These are phyloP conservation scores for Picea sitchensis DNA, from an alignment of 75 land plant species.

Conservation along the genomic window DNA sequence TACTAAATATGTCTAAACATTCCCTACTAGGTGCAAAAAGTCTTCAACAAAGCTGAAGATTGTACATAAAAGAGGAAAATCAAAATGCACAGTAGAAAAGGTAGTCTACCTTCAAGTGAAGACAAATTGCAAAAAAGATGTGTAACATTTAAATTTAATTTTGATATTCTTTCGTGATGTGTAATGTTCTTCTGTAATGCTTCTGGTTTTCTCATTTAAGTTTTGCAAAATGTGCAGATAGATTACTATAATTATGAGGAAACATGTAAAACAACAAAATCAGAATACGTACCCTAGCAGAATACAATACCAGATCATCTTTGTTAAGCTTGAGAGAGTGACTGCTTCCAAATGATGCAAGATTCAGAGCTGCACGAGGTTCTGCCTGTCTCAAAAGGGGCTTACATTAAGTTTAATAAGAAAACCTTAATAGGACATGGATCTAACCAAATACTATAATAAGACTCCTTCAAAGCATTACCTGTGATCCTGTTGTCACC, in stretches of 20 bases:
- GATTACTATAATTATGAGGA: neutral
- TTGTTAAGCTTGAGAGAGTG: constrained; percentile 83
- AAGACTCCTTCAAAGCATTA: constrained; percentile 17
- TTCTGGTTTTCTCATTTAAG: neutral
- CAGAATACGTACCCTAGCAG: constrained; percentile 72
- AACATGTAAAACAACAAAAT: neutral
- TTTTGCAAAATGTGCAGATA: neutral
- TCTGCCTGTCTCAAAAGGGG: constrained; percentile 75
- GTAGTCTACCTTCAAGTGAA: neutral
- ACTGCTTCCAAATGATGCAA: constrained; percentile 91
- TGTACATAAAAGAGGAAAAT: neutral
- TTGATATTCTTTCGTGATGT: neutral
- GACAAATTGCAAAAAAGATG: neutral
- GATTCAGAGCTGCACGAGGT: constrained; percentile 96
- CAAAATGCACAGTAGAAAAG: neutral
- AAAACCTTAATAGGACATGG: neutral
- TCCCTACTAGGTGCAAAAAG: neutral
- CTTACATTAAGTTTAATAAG: constrained; percentile 1
- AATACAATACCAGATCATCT: constrained; percentile 89
- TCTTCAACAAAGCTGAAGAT: neutral
- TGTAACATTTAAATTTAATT: neutral
- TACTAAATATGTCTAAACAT: neutral
- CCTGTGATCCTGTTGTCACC: constrained; percentile 99
- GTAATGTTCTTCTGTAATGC: neutral
- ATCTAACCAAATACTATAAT: neutral